Evolutionary conservation across 305 asterid species (phyloP), one percentile per base, ranked within the genome.

Genomic region (Ilex paraguariensis): DNA sequence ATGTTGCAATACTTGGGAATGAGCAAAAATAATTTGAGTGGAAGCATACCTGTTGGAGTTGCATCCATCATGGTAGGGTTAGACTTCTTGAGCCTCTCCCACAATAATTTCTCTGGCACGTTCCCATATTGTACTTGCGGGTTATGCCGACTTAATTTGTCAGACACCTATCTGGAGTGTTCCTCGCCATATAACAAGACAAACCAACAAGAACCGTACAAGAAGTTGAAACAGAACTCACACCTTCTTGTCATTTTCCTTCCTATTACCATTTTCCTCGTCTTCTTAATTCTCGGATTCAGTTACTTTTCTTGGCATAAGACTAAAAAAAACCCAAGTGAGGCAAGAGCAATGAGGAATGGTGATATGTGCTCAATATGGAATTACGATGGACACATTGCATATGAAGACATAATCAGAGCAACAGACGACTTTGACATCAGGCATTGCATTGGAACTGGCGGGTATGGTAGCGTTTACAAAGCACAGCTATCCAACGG

Each of bases 401-500:
- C 66, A 7, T 71, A 71, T 21, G 49, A 57, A 21, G 67, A 71
- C 58, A 59, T 65, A 40, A 36, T 65, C 6, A 32, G 39, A 0
- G 67, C 75, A n/a, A 60, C 75, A 12, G n/a, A 54, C 9, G 67
- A 71, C 50, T 71, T 71, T 10, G 67, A 71, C 50, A 15, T 36
- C 11, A 59, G 16, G 1, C 54, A 59, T 36, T 71, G 75, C 67
- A 60, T 71, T 4, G 71, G 75, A 10, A 56, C 66, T 0, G 75
- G 75, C 10, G 63, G 71, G 12, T 62, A 60, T 3, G 71, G 71
- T 9, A 71, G 61, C 15, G 67, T 65, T 36, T 71, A 60, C 50
- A 65, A 50, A 17, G 64, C 70, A n/a, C 14, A 60, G 12, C 28
- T 71, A 6, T 67, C 71, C 21, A n/a, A 1, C 31, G 56, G 56